Base-by-base conservation (phyloP, 768 basidiomycete genomes). In the Boletus barrowsii region DNA sequence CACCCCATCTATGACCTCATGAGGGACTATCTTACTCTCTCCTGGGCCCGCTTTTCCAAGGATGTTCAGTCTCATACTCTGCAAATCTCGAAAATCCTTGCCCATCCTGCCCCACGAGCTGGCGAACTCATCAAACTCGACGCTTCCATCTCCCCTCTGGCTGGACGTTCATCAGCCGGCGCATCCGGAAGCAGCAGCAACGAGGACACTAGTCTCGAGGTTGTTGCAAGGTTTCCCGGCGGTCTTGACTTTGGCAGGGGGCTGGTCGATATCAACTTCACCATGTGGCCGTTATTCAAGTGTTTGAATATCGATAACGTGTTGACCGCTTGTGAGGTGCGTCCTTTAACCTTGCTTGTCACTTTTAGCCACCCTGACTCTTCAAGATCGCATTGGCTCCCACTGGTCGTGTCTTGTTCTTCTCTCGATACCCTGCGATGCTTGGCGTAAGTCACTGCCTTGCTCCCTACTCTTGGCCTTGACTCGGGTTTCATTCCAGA, bases 231-330 rank as follows among this genome's bases (percentile, higher is more conserved):
- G 46, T 93, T 94, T 75, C 91, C 91, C 26, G 93, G 93, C n/a
- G 90, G 91, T 18, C 80, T 96, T 42, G 93, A 96, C 70, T 94
- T 96, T 64, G 92, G 93, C 26, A 82, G 86, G 41, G 93, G 93
- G 1, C 76, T 96, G 45, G 90, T 95, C 33, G 92, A 95, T 60
- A 90, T 93, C 66, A 95, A 96, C 71, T 94, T 95, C 66, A 93
- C 93, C 37, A 90, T 97, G 83, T 98, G 93, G 93, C 95, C 95
- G 2, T 67, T 98, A 47, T 97, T 98, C 79, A 89, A 93, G 68
- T 88, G 88, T 55, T 72, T 98, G 55, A 93, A 93, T 62, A 83
- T 96, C 51, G 95, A 97, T 68, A 94, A 96, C 62, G 89, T 98
- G 57, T 74, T 98, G 56, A 93, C 91, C 8, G 87, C 92, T 53